Base-by-base conservation (phyloP, 495 filamentous ascomycete species). In the Penicillium manginii region DNA sequence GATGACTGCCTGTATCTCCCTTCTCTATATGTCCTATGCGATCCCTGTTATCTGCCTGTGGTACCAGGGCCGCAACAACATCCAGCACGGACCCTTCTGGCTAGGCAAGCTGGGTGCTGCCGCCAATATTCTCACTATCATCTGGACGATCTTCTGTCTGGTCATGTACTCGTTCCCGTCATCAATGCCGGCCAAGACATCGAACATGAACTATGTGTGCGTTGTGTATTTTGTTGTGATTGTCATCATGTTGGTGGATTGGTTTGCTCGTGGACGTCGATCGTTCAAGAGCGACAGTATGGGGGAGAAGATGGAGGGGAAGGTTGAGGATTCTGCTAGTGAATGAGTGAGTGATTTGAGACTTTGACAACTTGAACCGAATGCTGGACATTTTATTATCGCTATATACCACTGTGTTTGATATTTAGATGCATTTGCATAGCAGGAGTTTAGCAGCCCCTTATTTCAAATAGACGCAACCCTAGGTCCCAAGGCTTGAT, bases 171-270 rank as follows among this genome's bases (percentile, higher is more conserved):
- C 76, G 21, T 70, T 72, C 62, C 63, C 55, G 55, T 70, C 39
- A 18, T 64, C 66, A 2, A 76, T 71, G 69, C 83, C 83, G 6
- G 81, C 78, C 12, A 52, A 47, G 52, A 69, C 45, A 9, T 3
- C 54, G 79, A 76, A 77, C 55, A 85, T 85, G 83, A 85, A 85
- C 61, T 84, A 85, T 62, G 79, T 83, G 19, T 78, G 72, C 14
- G 81, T 70, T 17, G 81, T 84, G 3, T 84, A 83, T 50, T 76
- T 55, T 14, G 78, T 79, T 26, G 73, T 82, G 15, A 62, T 81
- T 23, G 39, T 67, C 39, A 66, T 83, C 43, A 70, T 78, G 15
- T 55, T 74, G 0, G 54, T 66, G 14, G 79, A 83, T 57, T 83
- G 81, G 81, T 74, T 78, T 55, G 56, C 58, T 23, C 64, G 81